Base-by-base conservation (phyloP, 2,329 filamentous ascomycete species). In the Penicillium frequentans region DNA sequence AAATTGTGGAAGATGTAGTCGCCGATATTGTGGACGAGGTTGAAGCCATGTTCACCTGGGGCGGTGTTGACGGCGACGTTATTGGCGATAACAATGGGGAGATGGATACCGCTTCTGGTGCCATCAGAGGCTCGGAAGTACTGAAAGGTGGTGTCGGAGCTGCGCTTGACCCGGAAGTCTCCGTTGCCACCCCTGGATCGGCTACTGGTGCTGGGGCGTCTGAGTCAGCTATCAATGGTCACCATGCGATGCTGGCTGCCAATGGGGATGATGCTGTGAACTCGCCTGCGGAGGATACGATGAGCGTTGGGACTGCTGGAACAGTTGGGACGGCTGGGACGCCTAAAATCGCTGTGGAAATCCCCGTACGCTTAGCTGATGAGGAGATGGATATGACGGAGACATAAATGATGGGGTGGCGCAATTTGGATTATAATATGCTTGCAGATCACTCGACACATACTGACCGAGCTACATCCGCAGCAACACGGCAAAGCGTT, bases 21-120 rank as follows among this genome's bases (percentile, higher is more conserved):
- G 96, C 92, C 72, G 95, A 99, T 73, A 84, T 99, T 52, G 82
- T 98, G 31, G 95, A 99, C 69, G 95, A 99, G 76, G 90, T 96
- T 49, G 92, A 96, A 56, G 75, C 75, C 10, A 73, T 75, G 70
- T 77, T 95, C 90, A 77, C 96, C 86, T 87, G 73, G 70, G 73
- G 74, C n/a, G 70, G 68, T 27, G 63, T 72, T 16, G 70, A 75
- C 29, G 69, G 70, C 29, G 67, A 71, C 51, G 61, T 74, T 46
- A 68, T 73, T 48, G 64, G 63, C n/a, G 70, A 68, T 37, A 60
- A 63, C 21, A 61, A 57, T 11, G 61, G 63, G 6, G 64, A 64
- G 21, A 42, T 69, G 2, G 67, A 69, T 50, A 67, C 67, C 26
- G 64, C 61, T 7, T 56, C 67, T 49, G 68, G 61, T 16, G 69